phyloP scores from a whole-genome alignment of 306 rosid species.

The Pueraria montana region DNA sequence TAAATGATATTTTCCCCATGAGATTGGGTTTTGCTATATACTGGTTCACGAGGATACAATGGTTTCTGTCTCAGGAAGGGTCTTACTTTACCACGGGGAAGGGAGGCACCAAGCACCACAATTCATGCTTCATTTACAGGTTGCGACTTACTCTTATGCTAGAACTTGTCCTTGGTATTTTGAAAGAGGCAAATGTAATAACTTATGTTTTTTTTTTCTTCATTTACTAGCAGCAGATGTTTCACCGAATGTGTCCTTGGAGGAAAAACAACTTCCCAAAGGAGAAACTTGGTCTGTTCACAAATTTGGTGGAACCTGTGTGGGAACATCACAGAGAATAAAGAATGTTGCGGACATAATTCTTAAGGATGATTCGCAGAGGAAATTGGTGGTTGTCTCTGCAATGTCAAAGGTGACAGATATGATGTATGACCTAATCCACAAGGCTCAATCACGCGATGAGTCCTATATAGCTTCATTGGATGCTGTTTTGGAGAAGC shows the following conservation, averaged over 20 bases:
- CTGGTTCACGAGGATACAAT: slow-evolving; percentile 14
- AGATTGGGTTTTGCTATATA: not conserved
- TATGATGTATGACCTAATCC: slow-evolving; percentile 94
- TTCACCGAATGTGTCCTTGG: slow-evolving; percentile 54
- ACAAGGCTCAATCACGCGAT: slow-evolving; percentile 90
- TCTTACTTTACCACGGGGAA: slow-evolving; percentile 45
- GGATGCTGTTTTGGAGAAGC: slow-evolving; percentile 86
- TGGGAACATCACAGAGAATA: slow-evolving; percentile 87
- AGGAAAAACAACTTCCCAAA: slow-evolving; percentile 67
- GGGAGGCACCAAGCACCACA: slow-evolving; percentile 28
- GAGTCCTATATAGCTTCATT: slow-evolving; percentile 81
- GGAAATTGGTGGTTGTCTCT: slow-evolving; percentile 89
- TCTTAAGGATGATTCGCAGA: slow-evolving; percentile 80
- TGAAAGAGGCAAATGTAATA: not conserved
- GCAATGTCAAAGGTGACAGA: slow-evolving; percentile 99
- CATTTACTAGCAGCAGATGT: slow-evolving; percentile 58
- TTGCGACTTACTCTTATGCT: slow-evolving; percentile 33
- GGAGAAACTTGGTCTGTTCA: slow-evolving; percentile 97
- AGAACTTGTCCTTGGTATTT: slow-evolving; percentile 18
- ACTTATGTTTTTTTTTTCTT: not conserved
- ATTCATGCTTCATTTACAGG: slow-evolving; percentile 55
- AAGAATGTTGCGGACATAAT: slow-evolving; percentile 81
- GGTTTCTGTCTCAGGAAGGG: slow-evolving; percentile 54
- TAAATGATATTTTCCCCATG: not conserved
- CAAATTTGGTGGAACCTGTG: slow-evolving; percentile 98